Evolutionary conservation across 2,329 filamentous ascomycete genomes (phyloP), one percentile per base, ranked within the genome.

Genomic region (Penicillium capsulatum): DNA sequence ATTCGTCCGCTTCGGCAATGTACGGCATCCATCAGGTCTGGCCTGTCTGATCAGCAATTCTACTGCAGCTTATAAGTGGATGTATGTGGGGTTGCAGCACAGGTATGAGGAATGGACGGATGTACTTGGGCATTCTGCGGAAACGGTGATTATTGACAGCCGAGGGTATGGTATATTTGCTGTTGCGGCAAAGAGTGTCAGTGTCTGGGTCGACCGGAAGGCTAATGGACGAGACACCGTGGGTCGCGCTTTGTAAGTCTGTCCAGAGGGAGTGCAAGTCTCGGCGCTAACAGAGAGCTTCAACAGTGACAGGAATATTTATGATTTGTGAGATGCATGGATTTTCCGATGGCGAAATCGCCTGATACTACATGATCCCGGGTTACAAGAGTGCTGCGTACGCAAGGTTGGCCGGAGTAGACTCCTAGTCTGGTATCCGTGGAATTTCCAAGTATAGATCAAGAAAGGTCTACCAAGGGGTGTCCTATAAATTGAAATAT

Each of bases 61-160:
- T 1, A 67, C 66, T 27, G 61, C 67, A 9, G 64, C 61, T 7
- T 61, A 69, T 44, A 80, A 78, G 55, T 72, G 67, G 44, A 85
- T 86, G 81, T 74, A 71, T 44, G 77, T 84, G 9, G 82, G 81
- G 0, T 60, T 69, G 34, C 63, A 65, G 34, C 77, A 81, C 55
- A 69, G 69, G 0, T 79, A 77, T 0, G 77, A 84, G 63, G 59
- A 66, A 27, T 85, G 81, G 81, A 79, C 76, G 0, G 81, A 86
- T 64, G 55, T 85, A 1, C 58, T 81, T 36, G 73, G 67, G 5
- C 76, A 73, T 71, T 70, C 71, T 39, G 54, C 74, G 34, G 71
- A 71, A 0, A 69, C 77, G 45, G 74, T 84, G 0, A 60, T 65
- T 11, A 81, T 86, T 50, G 79, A 79, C 47, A 60, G 67, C 2